These are phyloP conservation scores for Saccharum officinarum DNA, from an alignment of 176 grass and related monocot species.

Conservation along the genomic window DNA sequence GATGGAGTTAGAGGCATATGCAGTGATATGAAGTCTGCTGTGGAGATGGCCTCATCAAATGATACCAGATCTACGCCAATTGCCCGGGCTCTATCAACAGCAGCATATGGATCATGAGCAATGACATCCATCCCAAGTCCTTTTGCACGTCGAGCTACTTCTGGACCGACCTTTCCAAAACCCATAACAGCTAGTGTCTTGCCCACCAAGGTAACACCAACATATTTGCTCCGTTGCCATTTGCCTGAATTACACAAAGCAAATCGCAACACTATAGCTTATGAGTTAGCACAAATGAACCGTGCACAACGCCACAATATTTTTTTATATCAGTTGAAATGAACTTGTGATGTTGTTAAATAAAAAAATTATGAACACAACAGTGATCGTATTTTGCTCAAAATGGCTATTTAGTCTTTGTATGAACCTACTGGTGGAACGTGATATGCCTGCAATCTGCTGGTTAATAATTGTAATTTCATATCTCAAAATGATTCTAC, in stretches of 20 bases:
- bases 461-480: not conserved
- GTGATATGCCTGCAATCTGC: not conserved
- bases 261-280: not conserved
- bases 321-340: not conserved
- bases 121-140: constrained; percentile 81
- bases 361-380: not conserved
- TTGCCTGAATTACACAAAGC: constrained; percentile 52
- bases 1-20: constrained; percentile 87
- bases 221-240: constrained; percentile 79
- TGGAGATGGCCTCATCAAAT: constrained; percentile 79
- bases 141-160: constrained; percentile 81
- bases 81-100: constrained; percentile 74
- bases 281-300: not conserved
- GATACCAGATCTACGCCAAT: constrained; percentile 83
- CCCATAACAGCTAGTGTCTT: constrained; percentile 90
- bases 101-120: constrained; percentile 86
- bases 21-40: constrained; percentile 88
- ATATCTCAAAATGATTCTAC: not conserved
- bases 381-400: not conserved
- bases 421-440: not conserved
- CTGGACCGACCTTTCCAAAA: constrained; percentile 93
- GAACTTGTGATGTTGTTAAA: not conserved
- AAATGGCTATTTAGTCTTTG: not conserved
- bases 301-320: not conserved
- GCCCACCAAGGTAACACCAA: constrained; percentile 82